phyloP scores from a whole-genome alignment of 2,329 filamentous ascomycete species.

The Aspergillus versicolor region DNA sequence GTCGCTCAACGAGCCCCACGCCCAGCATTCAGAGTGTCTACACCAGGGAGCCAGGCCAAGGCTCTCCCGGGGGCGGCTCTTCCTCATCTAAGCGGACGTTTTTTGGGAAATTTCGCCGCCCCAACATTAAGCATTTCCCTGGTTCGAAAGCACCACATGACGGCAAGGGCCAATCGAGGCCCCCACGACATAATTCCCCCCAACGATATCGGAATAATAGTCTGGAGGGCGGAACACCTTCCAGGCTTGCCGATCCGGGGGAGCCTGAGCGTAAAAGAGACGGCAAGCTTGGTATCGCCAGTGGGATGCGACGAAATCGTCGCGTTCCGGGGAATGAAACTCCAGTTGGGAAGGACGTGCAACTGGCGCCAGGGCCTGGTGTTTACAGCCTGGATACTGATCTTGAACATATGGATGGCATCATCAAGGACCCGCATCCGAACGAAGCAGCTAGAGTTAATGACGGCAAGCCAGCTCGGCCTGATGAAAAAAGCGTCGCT shows the following conservation, averaged over 20 bases:
- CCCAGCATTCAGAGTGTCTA: conserved; percentile 68
- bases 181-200: conserved; percentile 33
- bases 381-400: conserved; percentile 84
- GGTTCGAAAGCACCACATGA: conserved; percentile 31
- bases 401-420: conserved; percentile 86
- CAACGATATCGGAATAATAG: conserved; percentile 37
- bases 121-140: conserved; percentile 38
- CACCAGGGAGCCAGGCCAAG: conserved; percentile 48
- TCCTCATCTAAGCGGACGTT: conserved; percentile 47
- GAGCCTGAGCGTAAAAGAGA: conserved; percentile 42
- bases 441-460: conserved; percentile 52
- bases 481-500: conserved; percentile 23
- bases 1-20: conserved; percentile 76
- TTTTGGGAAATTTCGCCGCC: conserved; percentile 55
- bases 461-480: conserved; percentile 32
- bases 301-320: conserved; percentile 34
- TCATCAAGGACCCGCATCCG: conserved; percentile 73
- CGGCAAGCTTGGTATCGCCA: conserved; percentile 33
- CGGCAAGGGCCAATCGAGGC: conserved; percentile 16
- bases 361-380: conserved; percentile 54
- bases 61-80: conserved; percentile 35
- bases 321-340: conserved; percentile 33
- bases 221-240: conserved; percentile 28
- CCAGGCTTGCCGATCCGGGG: conserved; percentile 26
- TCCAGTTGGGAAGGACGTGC: conserved; percentile 22